These are phyloP conservation scores for Candida cerambycidarum DNA, from an alignment of 805 yeast genomes.

Conservation along the genomic window DNA sequence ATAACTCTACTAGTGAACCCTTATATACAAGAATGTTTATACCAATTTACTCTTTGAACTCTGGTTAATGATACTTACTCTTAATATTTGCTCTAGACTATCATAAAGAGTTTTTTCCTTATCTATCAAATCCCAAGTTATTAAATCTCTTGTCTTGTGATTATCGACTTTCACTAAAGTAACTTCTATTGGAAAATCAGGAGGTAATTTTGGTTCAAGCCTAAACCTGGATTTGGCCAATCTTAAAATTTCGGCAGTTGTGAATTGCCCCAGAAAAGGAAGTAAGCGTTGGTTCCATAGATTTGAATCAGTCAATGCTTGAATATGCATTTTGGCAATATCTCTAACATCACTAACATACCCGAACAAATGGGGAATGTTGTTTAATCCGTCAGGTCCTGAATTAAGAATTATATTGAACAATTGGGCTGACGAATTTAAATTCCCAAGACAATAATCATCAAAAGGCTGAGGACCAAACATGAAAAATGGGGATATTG, in stretches of 20 bases:
- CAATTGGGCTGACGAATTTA: constrained; percentile 28
- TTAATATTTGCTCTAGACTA: constrained; percentile 34
- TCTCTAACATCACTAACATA: constrained; percentile 45
- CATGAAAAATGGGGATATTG: constrained; percentile 45
- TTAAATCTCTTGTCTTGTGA: constrained; percentile 28
- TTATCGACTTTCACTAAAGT: constrained; percentile 22
- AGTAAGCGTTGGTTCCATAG: constrained; percentile 32
- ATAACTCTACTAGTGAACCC: too few species aligned
- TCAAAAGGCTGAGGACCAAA: constrained; percentile 55
- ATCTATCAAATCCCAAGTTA: constrained; percentile 36
- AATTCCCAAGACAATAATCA: constrained; percentile 21
- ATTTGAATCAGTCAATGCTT: constrained; percentile 19
- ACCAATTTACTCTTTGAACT: too few species aligned
- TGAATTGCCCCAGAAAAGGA: constrained; percentile 17
- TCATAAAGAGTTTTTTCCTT: constrained; percentile 41
- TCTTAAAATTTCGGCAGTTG: constrained; percentile 20
- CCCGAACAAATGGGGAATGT: constrained; percentile 14
- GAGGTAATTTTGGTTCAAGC: constrained; percentile 5
- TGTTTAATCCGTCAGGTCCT: constrained; percentile 16
- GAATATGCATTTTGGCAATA: constrained; percentile 33
- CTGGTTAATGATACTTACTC: neutral
- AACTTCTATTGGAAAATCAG: constrained; percentile 3
- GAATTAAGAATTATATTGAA: constrained; percentile 24
- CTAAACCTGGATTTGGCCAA: constrained; percentile 20
- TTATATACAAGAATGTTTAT: too few species aligned